Base-by-base conservation (phyloP, 139 green algal species). In the Eudorina sp. region DNA sequence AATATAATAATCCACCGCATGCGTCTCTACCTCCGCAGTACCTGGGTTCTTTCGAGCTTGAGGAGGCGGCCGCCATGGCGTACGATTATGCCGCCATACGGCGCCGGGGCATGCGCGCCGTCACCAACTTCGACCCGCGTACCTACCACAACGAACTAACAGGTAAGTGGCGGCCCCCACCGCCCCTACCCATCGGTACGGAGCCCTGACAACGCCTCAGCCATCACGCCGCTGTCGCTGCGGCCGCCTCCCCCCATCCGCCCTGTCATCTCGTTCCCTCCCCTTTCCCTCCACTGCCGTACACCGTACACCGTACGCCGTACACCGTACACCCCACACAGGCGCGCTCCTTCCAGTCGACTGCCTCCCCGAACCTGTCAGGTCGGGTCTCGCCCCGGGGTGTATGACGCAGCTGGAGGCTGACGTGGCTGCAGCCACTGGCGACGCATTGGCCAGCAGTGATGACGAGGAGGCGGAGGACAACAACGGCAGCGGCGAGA, bases 51-150 rank as follows among this genome's bases (percentile, higher is more conserved):
- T 98, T 93, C 31, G 70, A 90, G 53, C 82, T 46, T 0, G 93
- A 96, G 76, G 90, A 93, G 38, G 89, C 94, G 19, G 95, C 95
- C 0, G 94, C 95, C 1, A 75, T 84, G 13, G 94, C 94, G 0
- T 97, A 97, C 85, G 95, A 97, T 91, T 84, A 87, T 23, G 95
- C 95, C 1, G 94, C 92, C 19, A 80, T 91, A 25, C 31, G 16
- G 4, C 72, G 69, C 75, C 53, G 85, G 0, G 85, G 58, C 16
- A 27, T 9, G 13, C 31, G 45, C 34, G 74, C 85, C 25, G 64
- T 90, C 38, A 90, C 85, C 41, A 90, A 90, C 60, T 90, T 85
- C 46, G 74, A 74, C 75, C 74, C 62, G 9, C 46, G 31, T 9
- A 53, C 8, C 68, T 88, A 88, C 83, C n/a, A 64, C 11, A 5